Evolutionary conservation across 73 alveolate genomes (phyloP).

Genomic region (Stentor coeruleus): DNA sequence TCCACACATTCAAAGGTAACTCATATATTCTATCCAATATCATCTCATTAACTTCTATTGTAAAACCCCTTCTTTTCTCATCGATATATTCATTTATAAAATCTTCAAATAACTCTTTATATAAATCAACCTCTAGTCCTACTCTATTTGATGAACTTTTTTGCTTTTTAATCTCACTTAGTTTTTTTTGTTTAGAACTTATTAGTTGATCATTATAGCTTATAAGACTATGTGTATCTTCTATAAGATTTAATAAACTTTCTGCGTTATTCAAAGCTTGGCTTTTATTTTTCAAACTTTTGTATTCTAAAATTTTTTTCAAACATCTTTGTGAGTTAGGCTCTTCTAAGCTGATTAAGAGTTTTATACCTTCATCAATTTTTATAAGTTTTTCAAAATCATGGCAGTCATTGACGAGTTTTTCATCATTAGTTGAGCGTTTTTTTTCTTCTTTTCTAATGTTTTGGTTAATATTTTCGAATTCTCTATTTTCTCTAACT

Average conservation of each 20-base stretch:
- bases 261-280: background rate
- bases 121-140: background rate
- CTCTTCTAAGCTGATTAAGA: background rate
- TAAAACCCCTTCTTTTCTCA: background rate
- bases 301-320: background rate
- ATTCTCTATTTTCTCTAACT: background rate
- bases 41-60: background rate
- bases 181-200: background rate
- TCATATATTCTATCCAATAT: background rate
- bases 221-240: background rate
- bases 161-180: background rate
- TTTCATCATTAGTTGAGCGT: background rate
- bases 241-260: background rate
- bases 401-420: conserved; percentile 3
- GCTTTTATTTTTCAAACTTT: too few species aligned
- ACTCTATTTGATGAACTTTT: background rate
- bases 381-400: background rate
- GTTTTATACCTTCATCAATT: conserved; percentile 1
- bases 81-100: background rate
- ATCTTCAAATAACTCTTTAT: background rate
- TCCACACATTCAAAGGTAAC: background rate
- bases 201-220: background rate
- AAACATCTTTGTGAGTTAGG: background rate
- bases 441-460: background rate
- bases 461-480: conserved; percentile 7